Conservation (phyloP, 306 rosid species). For the Cucumis cinereus region DNA sequence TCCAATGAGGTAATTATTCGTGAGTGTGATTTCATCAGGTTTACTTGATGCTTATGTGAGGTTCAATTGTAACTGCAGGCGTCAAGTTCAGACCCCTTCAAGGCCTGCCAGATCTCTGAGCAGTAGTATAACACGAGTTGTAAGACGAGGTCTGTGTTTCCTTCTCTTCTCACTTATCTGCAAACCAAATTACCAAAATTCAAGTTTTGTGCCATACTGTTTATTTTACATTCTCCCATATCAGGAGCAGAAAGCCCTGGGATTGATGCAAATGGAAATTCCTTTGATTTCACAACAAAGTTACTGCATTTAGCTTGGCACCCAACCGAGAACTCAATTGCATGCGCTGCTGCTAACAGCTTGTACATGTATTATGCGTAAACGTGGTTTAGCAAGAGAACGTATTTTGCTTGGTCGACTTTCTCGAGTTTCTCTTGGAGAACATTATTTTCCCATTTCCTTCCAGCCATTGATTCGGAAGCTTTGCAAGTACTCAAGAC, state of each 20-base stretch:
- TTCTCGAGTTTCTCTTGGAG: slow-evolving; percentile 3
- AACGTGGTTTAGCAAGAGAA: slow-evolving; percentile 14
- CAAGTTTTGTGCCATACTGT: neutral
- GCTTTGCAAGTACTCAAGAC: slow-evolving; percentile 3
- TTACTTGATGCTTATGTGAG: neutral
- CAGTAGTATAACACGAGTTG: slow-evolving; percentile 41
- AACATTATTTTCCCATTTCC: slow-evolving; percentile 11
- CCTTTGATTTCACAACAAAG: slow-evolving; percentile 48
- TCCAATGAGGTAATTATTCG: slow-evolving; percentile 71
- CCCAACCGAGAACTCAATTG: slow-evolving; percentile 51
- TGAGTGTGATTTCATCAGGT: neutral
- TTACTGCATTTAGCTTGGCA: slow-evolving; percentile 70
- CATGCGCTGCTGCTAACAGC: slow-evolving; percentile 72
- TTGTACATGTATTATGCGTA: slow-evolving; percentile 57
- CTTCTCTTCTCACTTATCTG: neutral
- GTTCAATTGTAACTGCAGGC: slow-evolving; percentile 21
- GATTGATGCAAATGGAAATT: slow-evolving; percentile 41
- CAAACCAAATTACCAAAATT: neutral
- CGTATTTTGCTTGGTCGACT: neutral
- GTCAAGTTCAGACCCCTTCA: slow-evolving; percentile 47
- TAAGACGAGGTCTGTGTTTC: slow-evolving; percentile 36
- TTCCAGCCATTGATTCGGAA: slow-evolving; percentile 2
- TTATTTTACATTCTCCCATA: neutral
- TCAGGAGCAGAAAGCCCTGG: slow-evolving; percentile 43
- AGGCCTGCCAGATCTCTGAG: slow-evolving; percentile 46